A percentile compares a stretch with the other conserved stretches of the same genome.
Conservation (phyloP, 768 basidiomycete genomes). For the Mycena vitilis region DNA sequence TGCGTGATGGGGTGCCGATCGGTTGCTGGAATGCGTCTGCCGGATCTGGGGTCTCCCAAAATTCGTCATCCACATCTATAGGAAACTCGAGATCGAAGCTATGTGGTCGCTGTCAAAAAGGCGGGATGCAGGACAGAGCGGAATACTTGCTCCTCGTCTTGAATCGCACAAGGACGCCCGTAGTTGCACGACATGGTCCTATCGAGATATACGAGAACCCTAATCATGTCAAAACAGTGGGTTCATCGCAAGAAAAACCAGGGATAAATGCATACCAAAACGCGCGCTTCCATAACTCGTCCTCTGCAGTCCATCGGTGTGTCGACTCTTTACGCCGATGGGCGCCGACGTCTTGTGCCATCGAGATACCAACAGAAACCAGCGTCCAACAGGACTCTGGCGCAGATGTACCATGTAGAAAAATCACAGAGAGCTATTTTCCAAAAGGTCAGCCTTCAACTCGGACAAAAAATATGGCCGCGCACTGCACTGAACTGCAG, state of each 20-base stretch:
- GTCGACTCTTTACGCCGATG: constrained; percentile 58
- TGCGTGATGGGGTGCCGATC: constrained; percentile 60
- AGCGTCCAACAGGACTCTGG: constrained; percentile 72
- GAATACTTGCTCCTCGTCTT: constrained; percentile 76
- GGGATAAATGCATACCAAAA: constrained; percentile 57
- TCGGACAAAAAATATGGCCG: constrained; percentile 37
- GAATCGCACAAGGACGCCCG: constrained; percentile 78
- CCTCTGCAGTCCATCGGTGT: constrained; percentile 59
- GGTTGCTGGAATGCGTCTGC: constrained; percentile 75
- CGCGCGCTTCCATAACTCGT: constrained; percentile 81
- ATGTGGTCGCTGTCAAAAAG: neutral
- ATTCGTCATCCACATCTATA: constrained; percentile 75
- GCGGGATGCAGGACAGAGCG: neutral
- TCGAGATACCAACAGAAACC: constrained; percentile 74
- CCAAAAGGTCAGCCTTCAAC: neutral
- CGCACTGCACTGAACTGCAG: constrained; percentile 76
- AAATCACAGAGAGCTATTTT: constrained; percentile 60
- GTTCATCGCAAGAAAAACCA: neutral
- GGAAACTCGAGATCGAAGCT: constrained; percentile 81
- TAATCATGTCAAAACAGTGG: constrained; percentile 34
- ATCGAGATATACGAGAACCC: constrained; percentile 65
- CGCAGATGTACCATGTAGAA: constrained; percentile 58
- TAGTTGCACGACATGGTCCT: constrained; percentile 58
- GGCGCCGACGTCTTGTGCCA: constrained; percentile 81
- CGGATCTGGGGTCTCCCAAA: constrained; percentile 72